These are phyloP conservation scores for Sarocladiaceae sp. DNA, from an alignment of 2,329 filamentous ascomycete genomes.

Conservation along the genomic window DNA sequence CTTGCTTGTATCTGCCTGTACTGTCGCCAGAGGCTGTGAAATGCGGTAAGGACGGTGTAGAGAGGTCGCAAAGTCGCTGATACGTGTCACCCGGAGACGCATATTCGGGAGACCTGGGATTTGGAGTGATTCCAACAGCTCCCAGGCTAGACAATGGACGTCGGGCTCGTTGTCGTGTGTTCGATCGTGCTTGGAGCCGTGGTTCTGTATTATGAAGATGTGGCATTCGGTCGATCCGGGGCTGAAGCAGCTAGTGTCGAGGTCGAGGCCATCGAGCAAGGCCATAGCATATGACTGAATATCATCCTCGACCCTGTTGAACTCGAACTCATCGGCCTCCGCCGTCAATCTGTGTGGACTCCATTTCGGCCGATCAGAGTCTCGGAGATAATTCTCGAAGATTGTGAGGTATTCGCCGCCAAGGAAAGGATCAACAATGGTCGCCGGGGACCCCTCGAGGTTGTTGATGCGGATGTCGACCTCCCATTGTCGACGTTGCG, in stretches of 20 bases:
- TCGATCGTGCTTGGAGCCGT: slow-evolving; percentile 13
- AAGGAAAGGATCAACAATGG: slow-evolving; percentile 20
- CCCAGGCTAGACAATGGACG: slow-evolving; percentile 24
- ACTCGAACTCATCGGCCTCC: slow-evolving; percentile 4
- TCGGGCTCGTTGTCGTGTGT: slow-evolving; percentile 8
- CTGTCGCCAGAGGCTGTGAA: slow-evolving; percentile 15
- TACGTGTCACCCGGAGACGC: slow-evolving; percentile 19
- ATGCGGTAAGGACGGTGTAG: slow-evolving; percentile 11
- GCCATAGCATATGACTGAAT: slow-evolving; percentile 18
- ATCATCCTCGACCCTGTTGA: slow-evolving; percentile 3
- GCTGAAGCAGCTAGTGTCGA: slow-evolving; percentile 12
- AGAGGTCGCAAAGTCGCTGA: slow-evolving; percentile 18
- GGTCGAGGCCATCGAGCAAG: slow-evolving; percentile 18
- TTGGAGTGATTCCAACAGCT: slow-evolving; percentile 20
- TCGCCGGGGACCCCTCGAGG: slow-evolving; percentile 7
- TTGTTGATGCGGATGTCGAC: slow-evolving; percentile 19
- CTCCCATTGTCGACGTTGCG: slow-evolving; percentile 17
- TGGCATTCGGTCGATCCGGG: slow-evolving; percentile 15
- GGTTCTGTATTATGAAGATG: slow-evolving; percentile 21
- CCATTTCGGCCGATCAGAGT: slow-evolving; percentile 19
- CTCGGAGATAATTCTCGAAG: slow-evolving; percentile 22
- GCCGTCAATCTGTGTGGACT: slow-evolving; percentile 15
- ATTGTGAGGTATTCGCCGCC: slow-evolving; percentile 20
- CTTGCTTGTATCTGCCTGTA: slow-evolving; percentile 16
- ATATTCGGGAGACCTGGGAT: slow-evolving; percentile 15